phyloP scores from a whole-genome alignment of 768 basidiomycete genomes.

The Boletus vermiculosoides region DNA sequence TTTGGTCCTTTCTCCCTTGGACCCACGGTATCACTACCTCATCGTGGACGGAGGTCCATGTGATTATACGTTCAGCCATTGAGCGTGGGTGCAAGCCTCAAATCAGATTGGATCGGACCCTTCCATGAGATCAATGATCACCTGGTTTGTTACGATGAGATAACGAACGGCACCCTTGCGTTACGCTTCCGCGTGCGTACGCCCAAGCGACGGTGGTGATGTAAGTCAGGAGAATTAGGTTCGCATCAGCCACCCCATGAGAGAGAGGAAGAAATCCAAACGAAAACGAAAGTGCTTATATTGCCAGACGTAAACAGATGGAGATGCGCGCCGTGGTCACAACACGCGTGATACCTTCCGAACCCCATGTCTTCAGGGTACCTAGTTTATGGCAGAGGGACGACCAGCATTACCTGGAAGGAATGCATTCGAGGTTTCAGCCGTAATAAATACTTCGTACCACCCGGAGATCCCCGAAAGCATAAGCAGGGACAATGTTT shows the following conservation, averaged over 20 bases:
- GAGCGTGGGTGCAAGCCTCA: neutral
- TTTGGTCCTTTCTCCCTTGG: slow-evolving; percentile 9
- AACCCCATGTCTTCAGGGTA: neutral
- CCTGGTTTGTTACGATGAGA: neutral
- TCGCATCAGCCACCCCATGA: slow-evolving; percentile 4
- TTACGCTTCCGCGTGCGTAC: neutral
- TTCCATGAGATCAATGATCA: slow-evolving; percentile 8
- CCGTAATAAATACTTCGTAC: too few relatives aligned
- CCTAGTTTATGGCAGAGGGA: slow-evolving; percentile 13
- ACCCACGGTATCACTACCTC: slow-evolving; percentile 14
- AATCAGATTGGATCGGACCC: slow-evolving; percentile 2
- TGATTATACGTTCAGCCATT: neutral
- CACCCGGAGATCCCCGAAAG: too few relatives aligned
- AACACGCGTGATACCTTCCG: neutral
- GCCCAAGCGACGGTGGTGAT: slow-evolving; percentile 7
- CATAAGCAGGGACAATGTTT: too few relatives aligned
- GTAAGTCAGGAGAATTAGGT: slow-evolving; percentile 14
- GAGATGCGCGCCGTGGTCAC: neutral
- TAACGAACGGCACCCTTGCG: neutral
- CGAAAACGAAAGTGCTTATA: slow-evolving; percentile 17
- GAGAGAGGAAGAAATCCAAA: neutral
- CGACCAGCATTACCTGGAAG: slow-evolving; percentile 2
- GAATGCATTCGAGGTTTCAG: too few relatives aligned
- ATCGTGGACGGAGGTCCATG: neutral
- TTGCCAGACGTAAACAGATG: slow-evolving; percentile 20